Percentiles rank a stretch among this genome's conserved stretches.
These are phyloP conservation scores for Suillus paluster DNA, from an alignment of 768 basidiomycete genomes.

Conservation along the genomic window DNA sequence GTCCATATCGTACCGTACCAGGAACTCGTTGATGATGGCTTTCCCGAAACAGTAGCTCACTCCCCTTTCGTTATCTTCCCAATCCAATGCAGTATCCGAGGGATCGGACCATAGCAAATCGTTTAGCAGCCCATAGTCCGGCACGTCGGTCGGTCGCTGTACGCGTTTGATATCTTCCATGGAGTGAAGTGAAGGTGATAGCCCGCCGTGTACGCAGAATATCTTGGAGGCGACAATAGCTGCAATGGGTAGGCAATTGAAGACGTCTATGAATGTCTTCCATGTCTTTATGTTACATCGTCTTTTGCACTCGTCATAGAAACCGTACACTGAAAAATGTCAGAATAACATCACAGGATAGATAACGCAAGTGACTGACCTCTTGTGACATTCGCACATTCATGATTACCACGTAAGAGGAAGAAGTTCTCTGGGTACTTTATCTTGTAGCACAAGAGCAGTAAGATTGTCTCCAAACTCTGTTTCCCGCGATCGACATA, in stretches of 20 bases:
- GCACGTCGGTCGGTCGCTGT: constrained; percentile 96
- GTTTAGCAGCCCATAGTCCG: constrained; percentile 96
- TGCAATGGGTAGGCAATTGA: constrained; percentile 98
- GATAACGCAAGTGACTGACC: constrained; percentile 53
- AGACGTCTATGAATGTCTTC: constrained; percentile 99
- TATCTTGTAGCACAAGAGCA: constrained; percentile 98
- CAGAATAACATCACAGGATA: constrained; percentile 23
- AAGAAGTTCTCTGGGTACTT: constrained; percentile 99
- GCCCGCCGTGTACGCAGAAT: constrained; percentile 97
- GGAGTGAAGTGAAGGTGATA: constrained; percentile 88
- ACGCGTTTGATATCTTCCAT: constrained; percentile 99
- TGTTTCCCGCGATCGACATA: constrained; percentile 99
- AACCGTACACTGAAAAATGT: constrained; percentile 81
- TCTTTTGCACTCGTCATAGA: constrained; percentile 99
- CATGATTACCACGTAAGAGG: constrained; percentile 95
- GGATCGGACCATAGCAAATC: constrained; percentile 99
- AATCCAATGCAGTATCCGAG: constrained; percentile 94
- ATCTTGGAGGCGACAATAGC: constrained; percentile 99
- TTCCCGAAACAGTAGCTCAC: constrained; percentile 99
- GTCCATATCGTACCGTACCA: constrained; percentile 97
- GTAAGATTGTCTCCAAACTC: constrained; percentile 95
- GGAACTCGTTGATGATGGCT: constrained; percentile 94
- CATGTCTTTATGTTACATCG: constrained; percentile 99
- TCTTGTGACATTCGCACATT: constrained; percentile 98
- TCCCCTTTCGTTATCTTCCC: constrained; percentile 99